Percentiles rank a stretch among this genome's conserved stretches.
Evolutionary conservation across 257 asterid genomes (phyloP).

Genomic region (Gynochthodes officinalis): DNA sequence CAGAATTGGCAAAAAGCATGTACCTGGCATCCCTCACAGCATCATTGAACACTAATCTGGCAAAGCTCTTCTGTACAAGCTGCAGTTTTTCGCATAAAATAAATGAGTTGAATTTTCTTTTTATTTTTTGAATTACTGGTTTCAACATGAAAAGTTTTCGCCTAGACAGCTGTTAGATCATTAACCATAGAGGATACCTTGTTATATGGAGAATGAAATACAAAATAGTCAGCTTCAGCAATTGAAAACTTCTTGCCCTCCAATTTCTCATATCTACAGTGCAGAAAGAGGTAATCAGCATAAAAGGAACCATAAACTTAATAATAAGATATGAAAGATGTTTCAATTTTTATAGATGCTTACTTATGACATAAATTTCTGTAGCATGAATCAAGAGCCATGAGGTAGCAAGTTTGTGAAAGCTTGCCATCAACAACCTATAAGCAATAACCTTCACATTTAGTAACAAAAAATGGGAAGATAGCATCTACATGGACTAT

Average conservation of each 20-base stretch:
- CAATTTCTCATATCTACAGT: slow-evolving; percentile 62
- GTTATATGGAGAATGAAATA: slow-evolving; percentile 97
- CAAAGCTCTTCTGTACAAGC: slow-evolving; percentile 98
- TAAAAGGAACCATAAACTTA: background rate
- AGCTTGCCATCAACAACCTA: slow-evolving; percentile 99
- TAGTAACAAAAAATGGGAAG: slow-evolving; percentile 12
- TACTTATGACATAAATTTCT: slow-evolving; percentile 75
- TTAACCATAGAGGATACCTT: slow-evolving; percentile 47
- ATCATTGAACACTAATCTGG: slow-evolving; percentile 81
- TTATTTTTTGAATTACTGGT: background rate
- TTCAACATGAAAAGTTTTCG: background rate
- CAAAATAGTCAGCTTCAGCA: slow-evolving; percentile 70
- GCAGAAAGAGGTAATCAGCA: slow-evolving; percentile 19
- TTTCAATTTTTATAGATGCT: slow-evolving; percentile 11
- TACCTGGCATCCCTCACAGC: slow-evolving; percentile 71
- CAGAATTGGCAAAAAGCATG: slow-evolving; percentile 11
- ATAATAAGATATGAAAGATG: background rate
- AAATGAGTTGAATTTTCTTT: background rate
- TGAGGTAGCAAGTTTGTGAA: slow-evolving; percentile 96
- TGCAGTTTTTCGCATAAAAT: slow-evolving; percentile 39
- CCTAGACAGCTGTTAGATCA: background rate
- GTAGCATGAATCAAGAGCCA: slow-evolving; percentile 98
- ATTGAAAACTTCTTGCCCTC: slow-evolving; percentile 87
- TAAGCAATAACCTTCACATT: slow-evolving; percentile 20
- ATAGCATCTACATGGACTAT: background rate